Evolutionary conservation across 1,284 basidiomycete genomes (phyloP), one percentile per base, ranked within the genome.

Genomic region (Fomitopsis palustris): DNA sequence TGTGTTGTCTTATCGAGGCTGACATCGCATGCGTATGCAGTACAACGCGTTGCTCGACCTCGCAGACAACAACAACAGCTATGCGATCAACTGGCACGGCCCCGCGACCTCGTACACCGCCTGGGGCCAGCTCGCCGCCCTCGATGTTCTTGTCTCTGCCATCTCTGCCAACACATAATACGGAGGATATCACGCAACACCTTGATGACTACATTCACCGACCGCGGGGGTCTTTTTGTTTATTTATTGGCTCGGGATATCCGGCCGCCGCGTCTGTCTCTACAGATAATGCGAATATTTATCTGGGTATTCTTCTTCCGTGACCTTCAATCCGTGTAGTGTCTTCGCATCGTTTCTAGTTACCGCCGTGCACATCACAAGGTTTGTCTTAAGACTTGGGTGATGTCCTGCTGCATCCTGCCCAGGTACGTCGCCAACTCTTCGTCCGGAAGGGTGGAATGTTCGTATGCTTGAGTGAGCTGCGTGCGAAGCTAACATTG

Each of bases 321-420:
- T 37, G 6, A 10, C 6, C 35, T 2, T 29, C 47, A 21, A n/a
- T 23, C 23, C 23, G 17, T 23, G 21, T 47, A 17, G 10, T n/a
- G n/a, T n/a, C n/a, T n/a, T n/a, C n/a, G n/a, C n/a, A n/a, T 14
- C 25, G 21, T 17, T 33, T n/a, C 7, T 33, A 12, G 17, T n/a
- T n/a, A 33, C 25, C 14, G 37, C 17, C 27, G 17, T 3, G 16
- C 12, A 10, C 29, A 31, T 65, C 42, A 71, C 53, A 75, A 65
- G 14, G 72, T 75, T 37, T 76, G 74, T 45, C 74, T 70, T 61
- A 91, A 80, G 21, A 82, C 79, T 54, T 78, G 80, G 35, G 84
- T 81, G 56, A 90, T 82, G 49, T 91, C 85, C 56, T 76, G 80
- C 69, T 93, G 90, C 64, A 92, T 80, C 31, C 85, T 78, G 39